These are phyloP conservation scores for Trichosporon coremiiforme DNA, from an alignment of 1,284 basidiomycete genomes.

Conservation along the genomic window DNA sequence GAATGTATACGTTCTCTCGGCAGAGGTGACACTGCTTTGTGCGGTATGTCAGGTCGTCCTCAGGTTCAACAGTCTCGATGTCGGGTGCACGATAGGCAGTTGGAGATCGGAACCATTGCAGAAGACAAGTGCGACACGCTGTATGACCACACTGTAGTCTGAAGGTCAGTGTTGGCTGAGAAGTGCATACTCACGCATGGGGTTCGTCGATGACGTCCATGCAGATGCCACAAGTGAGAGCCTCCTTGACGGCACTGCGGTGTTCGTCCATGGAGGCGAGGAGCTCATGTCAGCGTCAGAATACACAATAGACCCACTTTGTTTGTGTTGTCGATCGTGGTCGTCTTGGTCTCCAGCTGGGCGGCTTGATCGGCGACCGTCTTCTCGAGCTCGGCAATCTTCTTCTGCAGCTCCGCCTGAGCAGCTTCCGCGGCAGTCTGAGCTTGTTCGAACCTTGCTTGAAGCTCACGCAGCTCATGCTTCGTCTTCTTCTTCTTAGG, in stretches of 20 bases:
- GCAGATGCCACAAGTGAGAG: conserved; percentile 49
- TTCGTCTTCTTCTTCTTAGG: conserved; percentile 23
- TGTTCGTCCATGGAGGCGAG: conserved; percentile 34
- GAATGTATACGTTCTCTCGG: conserved; percentile 43
- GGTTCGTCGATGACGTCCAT: conserved; percentile 50
- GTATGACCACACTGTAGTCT: conserved; percentile 54
- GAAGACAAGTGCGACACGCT: conserved; percentile 49
- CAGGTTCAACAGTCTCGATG: conserved; percentile 29
- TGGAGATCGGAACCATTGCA: conserved; percentile 49
- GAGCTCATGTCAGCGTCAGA: conserved; percentile 22
- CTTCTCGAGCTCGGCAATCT: conserved; percentile 22
- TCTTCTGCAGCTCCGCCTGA: conserved; percentile 20
- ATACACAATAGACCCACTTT: conserved; percentile 21
- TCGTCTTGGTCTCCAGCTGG: conserved; percentile 28
- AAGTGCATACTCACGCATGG: conserved; percentile 46
- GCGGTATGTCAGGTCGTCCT: conserved; percentile 42
- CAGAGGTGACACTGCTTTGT: conserved; percentile 53
- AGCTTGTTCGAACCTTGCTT: neutral
- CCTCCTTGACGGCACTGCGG: conserved; percentile 41
- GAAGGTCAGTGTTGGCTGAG: conserved; percentile 23
- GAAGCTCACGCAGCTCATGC: conserved; percentile 17
- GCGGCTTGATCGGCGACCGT: conserved; percentile 20
- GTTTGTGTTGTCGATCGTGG: conserved; percentile 21
- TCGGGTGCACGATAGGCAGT: conserved; percentile 41
- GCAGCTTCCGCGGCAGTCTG: conserved; percentile 2